Base-by-base conservation (phyloP, 768 basidiomycete genomes). In the Gloeophyllum trabeum region DNA sequence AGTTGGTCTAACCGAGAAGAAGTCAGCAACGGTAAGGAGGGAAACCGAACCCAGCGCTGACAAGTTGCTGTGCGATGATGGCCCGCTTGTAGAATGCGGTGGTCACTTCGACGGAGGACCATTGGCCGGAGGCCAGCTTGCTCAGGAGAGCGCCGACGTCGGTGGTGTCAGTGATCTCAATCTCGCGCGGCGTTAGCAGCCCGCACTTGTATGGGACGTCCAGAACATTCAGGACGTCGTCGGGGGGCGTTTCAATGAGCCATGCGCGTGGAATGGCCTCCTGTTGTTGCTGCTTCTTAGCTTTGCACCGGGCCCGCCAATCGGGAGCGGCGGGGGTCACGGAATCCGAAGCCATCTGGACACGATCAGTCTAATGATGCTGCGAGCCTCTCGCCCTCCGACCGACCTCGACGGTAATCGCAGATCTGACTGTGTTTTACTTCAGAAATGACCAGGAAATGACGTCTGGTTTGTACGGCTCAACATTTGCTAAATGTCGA, bases 251-350 rank as follows among this genome's bases (percentile, higher is more conserved):
- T 21, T 38, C 47, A 36, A 81, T 60, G 30, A 73, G 48, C 84
- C 84, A 89, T 39, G 76, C 75, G 42, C 66, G 60, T 0, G 86
- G 85, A 25, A 86, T 78, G 1, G 67, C 57, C 3, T 67, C 69
- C 16, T 61, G 54, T 52, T 82, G 83, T 39, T 59, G 59, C 16
- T 48, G 52, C 49, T 71, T 74, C 55, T 81, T 80, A 30, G 71
- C 71, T 5, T 65, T 60, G 39, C 64, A 72, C 13, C 73, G 63
- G 16, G 66, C 59, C 50, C 64, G 60, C 82, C 82, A 84, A 43
- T 57, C n/a, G n/a, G n/a, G n/a, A n/a, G n/a, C n/a, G n/a, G 39
- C 26, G 42, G 32, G 12, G 22, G 24, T 14, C 34, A 23, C 5
- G 36, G 24, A 42, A 46, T 46, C n/a, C n/a, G n/a, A n/a, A n/a